Percentiles rank a stretch among this genome's conserved stretches.
Conservation (phyloP, 441 rosid genomes). For the Erodium trifolium region DNA sequence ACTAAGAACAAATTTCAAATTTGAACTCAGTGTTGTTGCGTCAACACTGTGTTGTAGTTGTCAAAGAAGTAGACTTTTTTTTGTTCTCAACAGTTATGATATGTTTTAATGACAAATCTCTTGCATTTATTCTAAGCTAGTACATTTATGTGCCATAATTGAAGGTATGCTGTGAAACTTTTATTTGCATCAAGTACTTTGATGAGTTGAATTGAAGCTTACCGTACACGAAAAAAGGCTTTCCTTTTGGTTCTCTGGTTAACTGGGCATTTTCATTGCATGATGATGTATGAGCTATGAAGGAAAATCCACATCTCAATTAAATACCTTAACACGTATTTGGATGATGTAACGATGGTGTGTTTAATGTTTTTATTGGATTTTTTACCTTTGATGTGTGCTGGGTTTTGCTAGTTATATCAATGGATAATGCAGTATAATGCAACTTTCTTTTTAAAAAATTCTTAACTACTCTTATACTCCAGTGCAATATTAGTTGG, state of each 20-base stretch:
- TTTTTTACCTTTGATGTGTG: background rate
- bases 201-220: constrained; percentile 5
- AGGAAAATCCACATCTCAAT: background rate
- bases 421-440: background rate
- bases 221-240: background rate
- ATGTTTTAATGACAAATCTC: background rate
- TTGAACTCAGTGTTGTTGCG: no score
- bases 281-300: background rate
- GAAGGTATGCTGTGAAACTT: background rate
- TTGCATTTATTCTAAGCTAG: background rate
- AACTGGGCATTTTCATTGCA: background rate
- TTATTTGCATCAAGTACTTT: background rate
- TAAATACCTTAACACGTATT: background rate
- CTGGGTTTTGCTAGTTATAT: no score
- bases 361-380: background rate
- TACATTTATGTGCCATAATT: background rate
- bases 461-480: background rate
- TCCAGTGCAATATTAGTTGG: constrained; percentile 5
- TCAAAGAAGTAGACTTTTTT: no score
- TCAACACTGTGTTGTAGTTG: no score
- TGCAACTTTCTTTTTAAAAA: background rate
- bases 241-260: background rate
- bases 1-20: no score
- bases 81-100: background rate
- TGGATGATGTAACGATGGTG: background rate